Evolutionary conservation across 1,284 basidiomycete genomes (phyloP).

Genomic region (Macrocybe sp.): DNA sequence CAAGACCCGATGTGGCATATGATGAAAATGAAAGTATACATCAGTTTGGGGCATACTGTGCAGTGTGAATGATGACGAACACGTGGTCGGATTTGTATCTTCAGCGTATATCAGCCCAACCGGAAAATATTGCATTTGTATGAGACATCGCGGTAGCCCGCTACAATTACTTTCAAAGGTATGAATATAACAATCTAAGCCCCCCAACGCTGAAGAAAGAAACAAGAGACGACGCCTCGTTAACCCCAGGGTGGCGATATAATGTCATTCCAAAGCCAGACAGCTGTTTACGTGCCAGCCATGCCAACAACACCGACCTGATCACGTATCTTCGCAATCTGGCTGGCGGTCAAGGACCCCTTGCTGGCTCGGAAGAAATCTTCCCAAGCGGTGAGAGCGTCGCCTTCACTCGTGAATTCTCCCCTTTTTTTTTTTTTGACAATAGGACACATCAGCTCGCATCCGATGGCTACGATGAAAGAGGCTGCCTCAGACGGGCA

Average conservation of each 20-base stretch:
- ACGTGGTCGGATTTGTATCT: no score
- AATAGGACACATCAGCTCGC: background rate
- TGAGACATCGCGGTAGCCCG: no score
- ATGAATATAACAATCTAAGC: no score
- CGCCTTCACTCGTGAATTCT: conserved; percentile 50
- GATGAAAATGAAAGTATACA: no score
- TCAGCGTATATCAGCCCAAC: no score
- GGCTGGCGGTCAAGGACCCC: conserved; percentile 58
- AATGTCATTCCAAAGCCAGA: background rate
- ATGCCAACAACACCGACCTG: conserved; percentile 72
- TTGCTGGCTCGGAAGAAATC: conserved; percentile 73
- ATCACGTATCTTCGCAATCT: conserved; percentile 79
- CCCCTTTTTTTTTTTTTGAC: background rate
- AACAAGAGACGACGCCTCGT: background rate
- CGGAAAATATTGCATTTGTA: no score
- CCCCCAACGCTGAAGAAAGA: background rate
- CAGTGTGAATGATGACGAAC: no score
- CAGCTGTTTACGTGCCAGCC: conserved; percentile 56
- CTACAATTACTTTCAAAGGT: no score
- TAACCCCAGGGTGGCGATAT: no score
- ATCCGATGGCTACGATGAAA: background rate
- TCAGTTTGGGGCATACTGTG: no score
- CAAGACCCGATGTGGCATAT: no score
- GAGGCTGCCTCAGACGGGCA: conserved; percentile 1
- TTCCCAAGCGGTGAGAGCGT: conserved; percentile 64